phyloP scores from a whole-genome alignment of 352 stramenopile genomes.

The Phytopythium cucurbitacearum region DNA sequence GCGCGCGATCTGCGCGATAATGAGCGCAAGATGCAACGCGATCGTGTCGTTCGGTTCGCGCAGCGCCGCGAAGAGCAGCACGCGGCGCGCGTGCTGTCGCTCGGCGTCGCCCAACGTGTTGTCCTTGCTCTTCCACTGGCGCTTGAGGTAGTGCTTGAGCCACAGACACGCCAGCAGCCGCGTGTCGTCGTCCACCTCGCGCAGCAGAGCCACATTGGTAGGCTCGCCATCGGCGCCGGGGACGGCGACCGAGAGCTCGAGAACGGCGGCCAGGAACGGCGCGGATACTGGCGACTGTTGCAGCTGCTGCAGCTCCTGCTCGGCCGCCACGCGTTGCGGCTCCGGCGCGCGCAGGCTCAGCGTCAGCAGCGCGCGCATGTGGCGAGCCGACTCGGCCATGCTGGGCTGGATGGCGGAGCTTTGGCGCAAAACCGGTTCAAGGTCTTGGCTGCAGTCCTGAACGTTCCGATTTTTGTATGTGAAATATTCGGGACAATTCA shows the following conservation, averaged over 20 bases:
- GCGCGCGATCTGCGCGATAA: conserved; percentile 63
- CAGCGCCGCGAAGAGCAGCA: conserved; percentile 62
- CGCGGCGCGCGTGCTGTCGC: conserved; percentile 33
- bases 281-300: conserved; percentile 25
- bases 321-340: conserved; percentile 38
- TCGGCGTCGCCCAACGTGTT: conserved; percentile 37
- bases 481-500: background rate
- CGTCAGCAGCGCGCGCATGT: conserved; percentile 49
- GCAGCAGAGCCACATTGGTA: conserved; percentile 19
- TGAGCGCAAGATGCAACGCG: conserved; percentile 60
- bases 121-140: conserved; percentile 29
- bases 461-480: background rate
- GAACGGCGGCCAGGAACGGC: conserved; percentile 35
- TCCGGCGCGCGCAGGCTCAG: conserved; percentile 35
- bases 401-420: background rate
- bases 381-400: conserved; percentile 19
- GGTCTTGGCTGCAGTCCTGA: background rate
- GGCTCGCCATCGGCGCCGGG: conserved; percentile 21
- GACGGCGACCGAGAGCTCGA: conserved; percentile 41
- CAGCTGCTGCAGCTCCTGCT: conserved; percentile 53
- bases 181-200: conserved; percentile 34
- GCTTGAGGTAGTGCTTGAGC: conserved; percentile 72
- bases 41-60: conserved; percentile 53
- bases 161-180: conserved; percentile 68
- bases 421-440: too few relatives aligned